These are phyloP conservation scores for Chenopodium berlandieri DNA, from an alignment of 148 eudicot genomes.

Conservation along the genomic window DNA sequence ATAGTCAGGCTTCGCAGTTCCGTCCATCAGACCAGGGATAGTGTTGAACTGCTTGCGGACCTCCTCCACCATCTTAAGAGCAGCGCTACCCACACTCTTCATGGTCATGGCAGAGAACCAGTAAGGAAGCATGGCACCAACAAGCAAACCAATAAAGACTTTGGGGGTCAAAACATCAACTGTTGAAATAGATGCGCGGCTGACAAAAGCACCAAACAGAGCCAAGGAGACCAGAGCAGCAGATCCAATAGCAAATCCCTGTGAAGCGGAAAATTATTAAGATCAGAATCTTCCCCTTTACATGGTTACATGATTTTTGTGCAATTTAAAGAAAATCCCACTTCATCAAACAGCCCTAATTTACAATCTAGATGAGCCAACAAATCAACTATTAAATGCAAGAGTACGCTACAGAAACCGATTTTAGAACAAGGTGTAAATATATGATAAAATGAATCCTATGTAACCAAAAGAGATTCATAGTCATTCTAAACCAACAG, in stretches of 20 bases:
- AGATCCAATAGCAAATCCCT: conserved; percentile 96
- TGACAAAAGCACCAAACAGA: conserved; percentile 83
- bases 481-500: neutral
- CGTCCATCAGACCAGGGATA: conserved; percentile 94
- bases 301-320: neutral
- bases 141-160: conserved; percentile 81
- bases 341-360: neutral
- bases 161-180: conserved; percentile 78
- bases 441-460: neutral
- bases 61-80: conserved; percentile 92
- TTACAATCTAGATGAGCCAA: neutral
- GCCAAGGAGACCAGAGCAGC: conserved; percentile 91
- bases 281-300: neutral
- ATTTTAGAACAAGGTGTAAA: neutral
- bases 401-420: neutral
- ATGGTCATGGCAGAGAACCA: conserved; percentile 99
- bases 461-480: neutral
- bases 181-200: conserved; percentile 63
- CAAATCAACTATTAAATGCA: neutral
- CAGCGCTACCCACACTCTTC: conserved; percentile 97
- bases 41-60: conserved; percentile 89
- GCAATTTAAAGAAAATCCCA: neutral
- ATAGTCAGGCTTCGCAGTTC: conserved; percentile 82
- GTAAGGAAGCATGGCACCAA: conserved; percentile 96
- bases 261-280: conserved; percentile 6